Base-by-base conservation (phyloP, 441 rosid genomes). In the Gossypium gossypioides region DNA sequence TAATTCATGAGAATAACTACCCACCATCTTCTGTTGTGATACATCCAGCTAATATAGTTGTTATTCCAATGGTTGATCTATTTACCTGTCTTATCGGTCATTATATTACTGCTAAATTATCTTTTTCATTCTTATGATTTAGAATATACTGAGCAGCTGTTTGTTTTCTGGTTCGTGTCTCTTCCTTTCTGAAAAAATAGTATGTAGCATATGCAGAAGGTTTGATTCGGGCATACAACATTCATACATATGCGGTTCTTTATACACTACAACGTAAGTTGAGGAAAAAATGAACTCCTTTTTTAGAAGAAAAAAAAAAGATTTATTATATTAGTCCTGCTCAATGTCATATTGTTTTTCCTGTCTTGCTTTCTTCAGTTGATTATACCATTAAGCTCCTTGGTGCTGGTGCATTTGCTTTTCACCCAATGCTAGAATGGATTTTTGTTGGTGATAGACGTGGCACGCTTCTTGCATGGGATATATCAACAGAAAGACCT, bases 121-220 rank as follows among this genome's bases (percentile, higher is more conserved):
- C 37, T 70, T 61, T 61, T 15, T 32, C 34, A 4, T 73, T 75
- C 71, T 74, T 42, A 40, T 80, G 19, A 24, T 68, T 34, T 62
- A 6, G 44, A 59, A 50, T 67, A 63, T 16, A 71, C 77, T 65
- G 58, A 40, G 16, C 25, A 4, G 15, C 54, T 60, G 18, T 56
- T 60, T 72, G 32, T 70, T 69, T 59, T 74, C 18, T 74, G 73
- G 50, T 58, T 76, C 59, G 32, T 80, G 78, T 66, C 56, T 77
- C 82, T 75, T 91, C 44, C 40, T 29, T 73, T 34, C 52, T 58
- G 42, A 54, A 64, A 50, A 52, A 52, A 63, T 13, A 93, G 99
- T 93, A 91, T 82, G 96, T 96, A 68, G 99, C 99, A 40, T 96
- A 96, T 89, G 97, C 99, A 57, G 99, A 96, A 73, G 99, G 99